Evolutionary conservation across 164 flowering plant genomes (phyloP).

Genomic region (Houttuynia cordata): DNA sequence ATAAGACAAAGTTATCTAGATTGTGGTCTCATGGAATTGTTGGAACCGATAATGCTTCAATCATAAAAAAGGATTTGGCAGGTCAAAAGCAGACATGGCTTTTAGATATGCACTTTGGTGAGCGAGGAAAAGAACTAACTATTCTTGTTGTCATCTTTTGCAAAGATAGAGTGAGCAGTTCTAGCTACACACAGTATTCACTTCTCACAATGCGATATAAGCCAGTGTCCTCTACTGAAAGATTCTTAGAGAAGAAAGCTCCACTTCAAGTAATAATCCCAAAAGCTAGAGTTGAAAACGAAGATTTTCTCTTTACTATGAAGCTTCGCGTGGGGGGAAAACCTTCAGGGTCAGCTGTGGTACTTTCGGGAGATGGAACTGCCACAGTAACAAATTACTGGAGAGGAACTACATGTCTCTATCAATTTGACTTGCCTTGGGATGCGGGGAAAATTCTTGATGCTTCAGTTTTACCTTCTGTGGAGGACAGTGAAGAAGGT

Average conservation of each 20-base stretch:
- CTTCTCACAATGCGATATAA: slow-evolving; percentile 74
- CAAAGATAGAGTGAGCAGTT: slow-evolving; percentile 69
- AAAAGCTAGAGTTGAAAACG: slow-evolving; percentile 87
- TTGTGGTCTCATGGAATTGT: slow-evolving; percentile 83
- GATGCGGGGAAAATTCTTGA: slow-evolving; percentile 94
- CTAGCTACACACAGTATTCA: slow-evolving; percentile 83
- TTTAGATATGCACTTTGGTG: slow-evolving; percentile 74
- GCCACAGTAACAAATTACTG: slow-evolving; percentile 71
- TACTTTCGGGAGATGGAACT: slow-evolving; percentile 93
- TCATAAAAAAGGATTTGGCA: slow-evolving; percentile 80
- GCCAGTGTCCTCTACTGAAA: slow-evolving; percentile 31
- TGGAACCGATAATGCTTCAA: slow-evolving; percentile 66
- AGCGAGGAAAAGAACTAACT: slow-evolving; percentile 58
- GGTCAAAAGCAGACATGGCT: slow-evolving; percentile 92
- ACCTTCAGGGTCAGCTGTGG: slow-evolving; percentile 77
- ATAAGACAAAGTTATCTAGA: slow-evolving; percentile 36
- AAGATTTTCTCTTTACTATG: slow-evolving; percentile 78
- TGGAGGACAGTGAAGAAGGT: slow-evolving; percentile 65
- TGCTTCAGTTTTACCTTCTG: slow-evolving; percentile 77
- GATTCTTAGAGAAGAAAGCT: slow-evolving; percentile 70
- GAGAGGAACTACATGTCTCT: slow-evolving; percentile 57
- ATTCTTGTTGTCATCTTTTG: slow-evolving; percentile 81
- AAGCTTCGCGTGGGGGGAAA: slow-evolving; percentile 79
- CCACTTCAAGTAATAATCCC: slow-evolving; percentile 82
- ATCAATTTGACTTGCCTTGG: slow-evolving; percentile 84